Evolutionary conservation across 345 rosid species (phyloP).

Genomic region (Populus ilicifolia): DNA sequence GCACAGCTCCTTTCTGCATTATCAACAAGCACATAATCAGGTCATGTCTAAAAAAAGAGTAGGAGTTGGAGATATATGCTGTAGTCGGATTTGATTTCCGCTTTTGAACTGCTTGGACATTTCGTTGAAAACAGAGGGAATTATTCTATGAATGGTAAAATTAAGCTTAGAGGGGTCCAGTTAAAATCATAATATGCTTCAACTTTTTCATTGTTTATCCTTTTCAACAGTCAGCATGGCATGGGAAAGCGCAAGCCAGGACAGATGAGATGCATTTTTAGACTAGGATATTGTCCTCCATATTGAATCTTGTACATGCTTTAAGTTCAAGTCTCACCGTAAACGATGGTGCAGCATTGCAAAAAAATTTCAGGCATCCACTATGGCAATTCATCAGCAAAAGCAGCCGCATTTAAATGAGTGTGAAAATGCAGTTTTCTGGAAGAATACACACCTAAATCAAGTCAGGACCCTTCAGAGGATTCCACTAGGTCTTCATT

Average conservation of each 20-base stretch:
- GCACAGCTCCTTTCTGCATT: conserved; percentile 13
- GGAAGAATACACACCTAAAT: conserved; percentile 26
- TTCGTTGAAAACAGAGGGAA: not conserved
- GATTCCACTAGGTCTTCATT: conserved; percentile 38
- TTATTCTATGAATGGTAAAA: not conserved
- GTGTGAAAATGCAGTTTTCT: not conserved
- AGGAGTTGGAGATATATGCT: not conserved
- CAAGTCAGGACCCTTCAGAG: conserved; percentile 24
- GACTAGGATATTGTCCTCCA: not conserved
- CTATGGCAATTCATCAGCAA: not conserved
- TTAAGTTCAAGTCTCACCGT: not conserved
- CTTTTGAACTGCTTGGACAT: not conserved
- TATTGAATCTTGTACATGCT: not conserved
- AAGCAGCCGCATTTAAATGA: not conserved
- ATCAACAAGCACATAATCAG: not conserved
- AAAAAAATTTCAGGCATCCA: not conserved
- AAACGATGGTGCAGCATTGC: not conserved
- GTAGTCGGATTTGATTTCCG: not conserved
- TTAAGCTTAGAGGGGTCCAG: not conserved
- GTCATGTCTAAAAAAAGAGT: not conserved
- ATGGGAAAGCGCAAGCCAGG: not conserved
- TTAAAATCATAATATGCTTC: not conserved
- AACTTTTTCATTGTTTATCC: not conserved
- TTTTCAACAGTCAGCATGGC: not conserved
- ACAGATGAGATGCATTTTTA: not conserved